Evolutionary conservation across 129 eudicot species (phyloP), one percentile per base, ranked within the genome.

Genomic region (Flaveria trinervia): DNA sequence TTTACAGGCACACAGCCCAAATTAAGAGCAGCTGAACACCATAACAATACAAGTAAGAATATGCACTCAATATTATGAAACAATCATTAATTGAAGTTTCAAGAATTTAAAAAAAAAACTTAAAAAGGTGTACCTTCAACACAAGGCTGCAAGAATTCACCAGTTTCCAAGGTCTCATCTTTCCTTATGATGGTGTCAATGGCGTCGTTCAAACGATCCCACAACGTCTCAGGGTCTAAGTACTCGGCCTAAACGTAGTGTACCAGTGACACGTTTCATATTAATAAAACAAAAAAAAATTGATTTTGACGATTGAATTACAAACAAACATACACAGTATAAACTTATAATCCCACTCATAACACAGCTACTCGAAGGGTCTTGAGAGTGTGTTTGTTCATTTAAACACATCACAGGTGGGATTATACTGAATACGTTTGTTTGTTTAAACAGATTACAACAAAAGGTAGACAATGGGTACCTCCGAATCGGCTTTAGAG

Each of bases 401-500:
- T 23, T 23, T 23, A 23, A 23, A 30, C 36, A 30, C 36, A 30
- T 5, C 36, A 3, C 36, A 0, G 36, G 36, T 36, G 41, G 0
- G 41, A 36, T 36, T 36, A 36, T 36, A 5, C 41, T 5, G 41
- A 36, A 8, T 36, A 36, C 7, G 41, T 36, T 36, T 36, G 41
- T 36, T 8, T 0, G 2, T 10, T 7, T 45, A 7, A 45, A 8
- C 49, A 45, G n/a, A 15, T 23, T 9, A n/a, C 26, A 50, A 59
- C 14, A 14, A 41, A 72, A 16, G 67, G 20, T 15, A 30, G 65
- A 72, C 64, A 11, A 65, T 54, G 39, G 41, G 80, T 62, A 93
- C 98, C 97, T 93, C 97, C 14, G 98, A 90, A 87, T 93, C 89
- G 41, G 98, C 98, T 80, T 93, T 93, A 71, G 98, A 93, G 85